These are phyloP conservation scores for Venturia carpophila DNA, from an alignment of 2,329 filamentous ascomycete genomes.

Conservation along the genomic window DNA sequence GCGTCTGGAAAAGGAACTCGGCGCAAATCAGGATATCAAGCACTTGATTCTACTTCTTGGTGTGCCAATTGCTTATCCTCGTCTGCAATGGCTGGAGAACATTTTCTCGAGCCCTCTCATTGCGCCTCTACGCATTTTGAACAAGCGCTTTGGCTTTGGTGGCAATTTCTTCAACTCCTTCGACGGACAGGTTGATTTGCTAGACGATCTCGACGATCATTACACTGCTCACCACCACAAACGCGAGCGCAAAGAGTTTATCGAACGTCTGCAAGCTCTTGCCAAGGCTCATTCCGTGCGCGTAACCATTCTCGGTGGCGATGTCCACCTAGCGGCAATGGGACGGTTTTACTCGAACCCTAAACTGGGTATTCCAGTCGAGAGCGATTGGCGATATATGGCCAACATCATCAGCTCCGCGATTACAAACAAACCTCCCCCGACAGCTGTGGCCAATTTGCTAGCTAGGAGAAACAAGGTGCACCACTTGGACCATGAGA, in stretches of 20 bases:
- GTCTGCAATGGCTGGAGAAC: slow-evolving; percentile 94
- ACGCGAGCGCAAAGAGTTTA: slow-evolving; percentile 67
- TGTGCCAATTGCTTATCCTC: slow-evolving; percentile 62
- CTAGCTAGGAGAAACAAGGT: slow-evolving; percentile 57
- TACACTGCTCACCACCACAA: slow-evolving; percentile 93
- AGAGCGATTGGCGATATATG: slow-evolving; percentile 56
- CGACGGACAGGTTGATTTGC: slow-evolving; percentile 63
- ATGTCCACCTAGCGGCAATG: slow-evolving; percentile 56
- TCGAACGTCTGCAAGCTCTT: slow-evolving; percentile 56
- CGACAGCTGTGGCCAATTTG: slow-evolving; percentile 56
- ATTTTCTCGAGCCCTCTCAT: slow-evolving; percentile 80
- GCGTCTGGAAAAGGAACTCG: slow-evolving; percentile 46
- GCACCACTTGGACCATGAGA: slow-evolving; percentile 54
- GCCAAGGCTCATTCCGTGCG: slow-evolving; percentile 49
- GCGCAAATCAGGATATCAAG: slow-evolving; percentile 49
- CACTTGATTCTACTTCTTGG: slow-evolving; percentile 57
- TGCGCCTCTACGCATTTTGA: slow-evolving; percentile 79
- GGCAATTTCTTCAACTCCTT: slow-evolving; percentile 89
- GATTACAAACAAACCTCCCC: slow-evolving; percentile 61
- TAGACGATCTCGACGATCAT: slow-evolving; percentile 60
- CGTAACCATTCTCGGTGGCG: slow-evolving; percentile 55
- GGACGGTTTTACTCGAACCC: slow-evolving; percentile 59
- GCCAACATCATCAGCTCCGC: slow-evolving; percentile 56
- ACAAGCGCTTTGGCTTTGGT: slow-evolving; percentile 80
- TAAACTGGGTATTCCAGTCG: slow-evolving; percentile 47